Evolutionary conservation across 768 basidiomycete species (phyloP).

Genomic region (Holtermannia corniformis): DNA sequence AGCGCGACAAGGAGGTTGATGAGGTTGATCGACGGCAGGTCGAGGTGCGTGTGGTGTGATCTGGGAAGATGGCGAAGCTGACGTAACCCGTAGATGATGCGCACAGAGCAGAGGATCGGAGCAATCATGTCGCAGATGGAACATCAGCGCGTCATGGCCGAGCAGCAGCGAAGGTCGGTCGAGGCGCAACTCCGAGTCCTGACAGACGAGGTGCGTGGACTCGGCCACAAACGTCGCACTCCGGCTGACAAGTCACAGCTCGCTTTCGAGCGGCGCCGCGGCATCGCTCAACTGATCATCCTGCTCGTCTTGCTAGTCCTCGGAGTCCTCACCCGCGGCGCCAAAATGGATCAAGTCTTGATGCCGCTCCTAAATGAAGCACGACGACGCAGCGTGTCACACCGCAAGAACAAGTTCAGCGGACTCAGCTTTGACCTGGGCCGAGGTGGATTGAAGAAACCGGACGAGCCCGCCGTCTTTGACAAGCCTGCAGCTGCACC

Average conservation of each 20-base stretch:
- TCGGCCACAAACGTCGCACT: neutral
- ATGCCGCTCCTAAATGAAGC: conserved; percentile 29
- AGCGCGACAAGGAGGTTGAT: conserved; percentile 18
- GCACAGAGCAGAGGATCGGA: conserved; percentile 49
- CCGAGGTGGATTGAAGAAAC: conserved; percentile 3
- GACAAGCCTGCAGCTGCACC: neutral
- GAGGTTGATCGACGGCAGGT: conserved; percentile 24
- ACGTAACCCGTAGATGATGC: conserved; percentile 20
- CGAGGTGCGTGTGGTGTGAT: conserved; percentile 19
- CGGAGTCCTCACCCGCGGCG: conserved; percentile 55
- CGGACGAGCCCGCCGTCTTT: neutral
- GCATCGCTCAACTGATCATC: conserved; percentile 76
- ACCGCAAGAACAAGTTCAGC: conserved; percentile 6
- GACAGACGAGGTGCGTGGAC: conserved; percentile 59
- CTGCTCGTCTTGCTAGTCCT: conserved; percentile 75
- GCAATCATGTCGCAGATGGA: conserved; percentile 58
- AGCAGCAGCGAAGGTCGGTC: conserved; percentile 62
- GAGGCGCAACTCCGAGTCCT: conserved; percentile 63
- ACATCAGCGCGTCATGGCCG: conserved; percentile 53
- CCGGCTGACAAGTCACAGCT: conserved; percentile 47
- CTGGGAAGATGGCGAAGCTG: neutral
- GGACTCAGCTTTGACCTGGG: conserved; percentile 26
- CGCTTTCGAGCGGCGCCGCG: conserved; percentile 75
- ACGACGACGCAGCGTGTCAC: conserved; percentile 13
- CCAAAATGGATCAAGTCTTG: conserved; percentile 23